Base-by-base conservation (phyloP, 2,329 filamentous ascomycete genomes). In the Sordariomycetes sp. region DNA sequence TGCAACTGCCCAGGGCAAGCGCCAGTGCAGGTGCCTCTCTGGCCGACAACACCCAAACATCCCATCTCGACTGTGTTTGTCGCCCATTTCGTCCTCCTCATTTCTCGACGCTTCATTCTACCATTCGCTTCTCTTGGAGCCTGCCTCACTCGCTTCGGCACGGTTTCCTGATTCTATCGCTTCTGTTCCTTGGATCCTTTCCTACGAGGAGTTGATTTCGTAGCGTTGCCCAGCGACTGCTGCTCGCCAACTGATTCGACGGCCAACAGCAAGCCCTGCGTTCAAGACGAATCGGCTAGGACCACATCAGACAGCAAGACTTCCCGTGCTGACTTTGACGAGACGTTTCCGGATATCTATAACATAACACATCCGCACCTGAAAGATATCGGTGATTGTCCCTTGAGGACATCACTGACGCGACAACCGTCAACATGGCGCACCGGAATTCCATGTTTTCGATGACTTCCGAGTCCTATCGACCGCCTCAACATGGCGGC, bases 391-490 rank as follows among this genome's bases (percentile, higher is more conserved):
- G 46, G 57, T 63, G 55, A 53, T 53, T 50, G 60, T 66, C 61
- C 63, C 42, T 40, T 34, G 49, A 43, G 55, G 58, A 49, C 53
- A 46, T 51, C 53, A 48, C 54, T 33, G 30, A 32, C 36, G 14
- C 30, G 14, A 44, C 41, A 39, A 35, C 44, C 37, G n/a, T 21
- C 32, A 47, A 36, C 53, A 79, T 80, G 75, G 65, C 75, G 45
- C 74, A 70, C 57, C 68, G 74, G 51, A 73, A 76, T 70, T 82
- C 79, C 45, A 77, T 80, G 68, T 82, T 79, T 53, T 82, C 78
- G 45, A 65, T 77, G 51, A 68, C 66, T 46, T 80, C 76, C 45
- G 75, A 82, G 43, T 76, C 79, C 30, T 62, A 73, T 39, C 70
- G 70, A 32, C 68, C 69, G 27, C 59, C 64, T 42, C 69, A 74